Base-by-base conservation (phyloP, 768 basidiomycete species). In the Russula foetens region DNA sequence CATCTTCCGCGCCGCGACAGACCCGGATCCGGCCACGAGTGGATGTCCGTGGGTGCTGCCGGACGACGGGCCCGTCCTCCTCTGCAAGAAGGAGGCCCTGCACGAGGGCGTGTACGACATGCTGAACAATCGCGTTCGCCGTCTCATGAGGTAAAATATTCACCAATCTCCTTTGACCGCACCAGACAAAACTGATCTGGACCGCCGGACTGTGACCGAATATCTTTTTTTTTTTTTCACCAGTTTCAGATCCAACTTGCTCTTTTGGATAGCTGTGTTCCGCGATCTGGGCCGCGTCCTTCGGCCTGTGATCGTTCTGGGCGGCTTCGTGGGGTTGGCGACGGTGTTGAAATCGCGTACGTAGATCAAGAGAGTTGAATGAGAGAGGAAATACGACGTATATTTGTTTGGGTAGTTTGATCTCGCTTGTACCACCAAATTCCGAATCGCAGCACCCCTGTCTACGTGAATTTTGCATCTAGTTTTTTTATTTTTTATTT, bases 41-140 rank as follows among this genome's bases (percentile, higher is more conserved):
- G 81, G 80, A 3, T 72, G 72, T 49, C 74, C 78, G 0, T 82
- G 77, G 73, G 63, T 81, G 3, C 70, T 83, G 29, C 72, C 74
- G 2, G 80, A 83, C 62, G 74, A 80, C 62, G 81, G 82, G 3
- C 78, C 77, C 2, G 76, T 79, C 7, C 78, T 80, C 62, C 69
- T 74, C 57, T 70, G 81, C 6, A 74, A 75, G 15, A 75, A 75
- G 44, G 79, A 81, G 61, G 71, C 77, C 53, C 75, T 84, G 67
- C 77, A 75, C 60, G 63, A 73, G 48, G 81, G 81, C 2, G 78
- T 83, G 23, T 84, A 83, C 67, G 73, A 73, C 56, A 75, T 82
- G 74, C 74, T 84, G 21, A 77, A 81, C 51, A 28, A 38, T 4
- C 57, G 63, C 38, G 47, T 55, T n/a, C 44, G 45, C 14, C 58